Base-by-base conservation (phyloP, 345 rosid species). In the Barbarea vulgaris region DNA sequence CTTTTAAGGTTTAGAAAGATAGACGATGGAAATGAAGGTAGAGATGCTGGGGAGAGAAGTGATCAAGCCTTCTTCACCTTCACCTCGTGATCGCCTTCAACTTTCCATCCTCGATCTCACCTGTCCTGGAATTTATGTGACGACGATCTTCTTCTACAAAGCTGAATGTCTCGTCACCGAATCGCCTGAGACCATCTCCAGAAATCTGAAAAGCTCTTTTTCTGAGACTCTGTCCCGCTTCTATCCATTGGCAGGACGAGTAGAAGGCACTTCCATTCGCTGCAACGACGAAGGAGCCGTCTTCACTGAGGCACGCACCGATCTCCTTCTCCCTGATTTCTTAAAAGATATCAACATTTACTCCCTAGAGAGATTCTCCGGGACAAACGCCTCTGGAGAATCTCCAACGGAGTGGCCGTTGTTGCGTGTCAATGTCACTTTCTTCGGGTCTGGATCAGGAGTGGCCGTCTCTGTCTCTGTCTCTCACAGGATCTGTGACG, bases 171-270 rank as follows among this genome's bases (percentile, higher is more conserved):
- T 31, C 34, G 1, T 2, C 37, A 33, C 10, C 37, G 11, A 1
- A 8, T 33, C 37, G 3, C 37, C 37, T 6, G 75, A 46, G 27
- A 60, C 6, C 41, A 42, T 30, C 17, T n/a, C 66, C 9, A 1
- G 0, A 4, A 56, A 4, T 0, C 68, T 72, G 3, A 86, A 75
- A 73, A 61, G 50, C 39, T 88, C 88, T 51, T 14, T 84, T 2
- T 81, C 89, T 0, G 22, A 79, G 47, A 76, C 70, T 42, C 81
- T 88, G 4, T 54, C 69, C 15, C 72, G 46, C 7, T 88, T 76
- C 80, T 83, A 82, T 74, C 88, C 86, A 1, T 62, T 86, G 3
- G 81, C 90, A 0, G 93, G 88, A n/a, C 67, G 77, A n/a, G 57
- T 86, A 39, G 79, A 78, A 47, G 79, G 77, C 17, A 19, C 15